These are phyloP conservation scores for Pseudofabraea citricarpa DNA, from an alignment of 2,329 filamentous ascomycete species.

Conservation along the genomic window DNA sequence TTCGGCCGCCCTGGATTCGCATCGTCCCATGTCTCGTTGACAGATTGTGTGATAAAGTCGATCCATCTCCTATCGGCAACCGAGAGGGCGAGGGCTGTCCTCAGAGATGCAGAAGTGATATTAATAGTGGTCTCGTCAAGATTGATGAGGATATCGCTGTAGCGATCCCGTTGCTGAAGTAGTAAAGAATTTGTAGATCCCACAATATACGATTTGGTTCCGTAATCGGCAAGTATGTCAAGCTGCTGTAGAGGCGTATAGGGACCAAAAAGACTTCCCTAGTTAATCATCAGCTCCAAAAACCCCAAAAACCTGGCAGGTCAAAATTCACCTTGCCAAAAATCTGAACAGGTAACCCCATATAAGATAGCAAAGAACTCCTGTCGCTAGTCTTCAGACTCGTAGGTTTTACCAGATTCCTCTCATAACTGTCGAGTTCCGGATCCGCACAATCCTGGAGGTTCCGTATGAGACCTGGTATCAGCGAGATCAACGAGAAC, in stretches of 20 bases:
- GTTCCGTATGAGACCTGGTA: constrained; percentile 85
- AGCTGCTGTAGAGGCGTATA: constrained; percentile 96
- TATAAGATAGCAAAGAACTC: constrained; percentile 82
- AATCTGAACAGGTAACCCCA: constrained; percentile 90
- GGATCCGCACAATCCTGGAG: constrained; percentile 95
- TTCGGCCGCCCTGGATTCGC: constrained; percentile 84
- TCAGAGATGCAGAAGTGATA: constrained; percentile 75
- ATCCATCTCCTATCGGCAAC: constrained; percentile 93
- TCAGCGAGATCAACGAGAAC: constrained; percentile 91
- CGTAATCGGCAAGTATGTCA: constrained; percentile 86
- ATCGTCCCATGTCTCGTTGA: constrained; percentile 96
- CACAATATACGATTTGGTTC: constrained; percentile 95
- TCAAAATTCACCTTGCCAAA: constrained; percentile 69
- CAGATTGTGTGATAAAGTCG: constrained; percentile 86
- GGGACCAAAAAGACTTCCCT: constrained; percentile 91
- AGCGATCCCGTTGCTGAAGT: constrained; percentile 89
- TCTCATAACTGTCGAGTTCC: constrained; percentile 80
- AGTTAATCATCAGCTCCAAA: constrained; percentile 7
- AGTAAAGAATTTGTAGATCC: constrained; percentile 94
- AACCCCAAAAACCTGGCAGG: neutral
- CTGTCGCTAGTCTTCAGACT: constrained; percentile 89
- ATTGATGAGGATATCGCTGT: constrained; percentile 95
- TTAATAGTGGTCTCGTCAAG: constrained; percentile 85
- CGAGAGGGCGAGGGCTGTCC: constrained; percentile 71
- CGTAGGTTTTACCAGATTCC: constrained; percentile 69